A percentile compares a stretch with the other conserved stretches of the same genome.
Conservation (phyloP, 768 basidiomycete species). For the Zangia roseola region DNA sequence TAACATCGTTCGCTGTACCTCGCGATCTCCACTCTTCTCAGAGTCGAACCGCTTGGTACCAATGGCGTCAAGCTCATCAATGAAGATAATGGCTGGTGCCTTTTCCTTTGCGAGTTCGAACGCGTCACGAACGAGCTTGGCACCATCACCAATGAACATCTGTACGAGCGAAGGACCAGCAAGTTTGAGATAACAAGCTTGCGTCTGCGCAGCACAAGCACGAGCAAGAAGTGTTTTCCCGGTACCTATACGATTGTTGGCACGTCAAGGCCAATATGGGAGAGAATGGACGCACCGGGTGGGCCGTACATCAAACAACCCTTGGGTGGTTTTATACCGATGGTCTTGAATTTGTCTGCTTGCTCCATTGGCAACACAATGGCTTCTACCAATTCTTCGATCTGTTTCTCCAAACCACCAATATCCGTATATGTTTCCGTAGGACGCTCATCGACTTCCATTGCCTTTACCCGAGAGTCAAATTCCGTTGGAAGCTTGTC, state of each 20-base stretch:
- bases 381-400: constrained; percentile 96
- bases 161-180: constrained; percentile 98
- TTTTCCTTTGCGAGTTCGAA: constrained; percentile 99
- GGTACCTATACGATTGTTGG: constrained; percentile 53
- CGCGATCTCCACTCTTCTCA: constrained; percentile 97
- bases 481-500: constrained; percentile 97
- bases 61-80: constrained; percentile 98
- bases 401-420: constrained; percentile 98
- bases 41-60: constrained; percentile 98
- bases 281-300: constrained; percentile 59
- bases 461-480: constrained; percentile 97
- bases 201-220: constrained; percentile 96
- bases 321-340: constrained; percentile 98
- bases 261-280: not conserved
- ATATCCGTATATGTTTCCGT: constrained; percentile 98
- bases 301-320: constrained; percentile 99
- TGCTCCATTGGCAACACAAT: constrained; percentile 99
- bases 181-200: constrained; percentile 96
- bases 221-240: constrained; percentile 97
- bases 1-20: constrained; percentile 99
- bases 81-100: constrained; percentile 98
- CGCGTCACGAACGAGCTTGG: constrained; percentile 96
- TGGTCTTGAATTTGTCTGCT: constrained; percentile 94
- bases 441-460: constrained; percentile 99
- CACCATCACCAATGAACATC: constrained; percentile 99